Conservation (phyloP, 306 rosid genomes). For the Abrus precatorius region DNA sequence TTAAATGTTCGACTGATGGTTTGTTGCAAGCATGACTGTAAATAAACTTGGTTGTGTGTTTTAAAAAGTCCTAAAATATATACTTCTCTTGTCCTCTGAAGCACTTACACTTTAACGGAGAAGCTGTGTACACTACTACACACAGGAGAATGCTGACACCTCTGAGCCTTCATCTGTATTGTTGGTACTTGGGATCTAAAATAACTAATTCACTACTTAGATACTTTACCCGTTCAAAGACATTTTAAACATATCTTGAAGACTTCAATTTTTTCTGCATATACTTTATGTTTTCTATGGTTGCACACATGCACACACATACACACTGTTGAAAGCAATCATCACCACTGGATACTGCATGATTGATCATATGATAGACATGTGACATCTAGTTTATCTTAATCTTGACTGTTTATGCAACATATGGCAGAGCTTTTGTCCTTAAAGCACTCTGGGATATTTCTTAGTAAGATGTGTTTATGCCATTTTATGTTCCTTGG, state of each 20-base stretch:
- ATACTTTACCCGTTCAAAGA: background rate
- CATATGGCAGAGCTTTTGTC: conserved; percentile 6
- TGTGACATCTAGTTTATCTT: conserved; percentile 22
- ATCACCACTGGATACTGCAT: conserved; percentile 9
- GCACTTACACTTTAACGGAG: conserved; percentile 28
- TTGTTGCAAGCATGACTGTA: conserved; percentile 25
- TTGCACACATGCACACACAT: background rate
- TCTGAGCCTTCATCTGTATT: conserved; percentile 22
- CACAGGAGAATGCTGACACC: conserved; percentile 3
- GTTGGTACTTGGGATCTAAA: background rate
- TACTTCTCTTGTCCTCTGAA: conserved; percentile 25
- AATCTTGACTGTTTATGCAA: conserved; percentile 23
- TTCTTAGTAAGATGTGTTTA: conserved; percentile 11
- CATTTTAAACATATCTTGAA: conserved; percentile 14
- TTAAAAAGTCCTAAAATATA: conserved; percentile 14
- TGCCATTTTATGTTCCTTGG: conserved; percentile 27
- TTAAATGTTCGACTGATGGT: background rate
- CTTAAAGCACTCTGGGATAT: background rate
- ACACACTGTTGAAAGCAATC: conserved; percentile 25
- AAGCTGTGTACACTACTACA: conserved; percentile 18
- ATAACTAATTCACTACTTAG: background rate
- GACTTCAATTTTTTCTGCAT: background rate
- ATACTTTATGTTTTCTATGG: background rate
- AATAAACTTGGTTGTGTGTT: background rate
- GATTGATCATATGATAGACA: conserved; percentile 19